These are phyloP conservation scores for Xylaria sp. DNA, from an alignment of 2,329 filamentous ascomycete species.

Conservation along the genomic window DNA sequence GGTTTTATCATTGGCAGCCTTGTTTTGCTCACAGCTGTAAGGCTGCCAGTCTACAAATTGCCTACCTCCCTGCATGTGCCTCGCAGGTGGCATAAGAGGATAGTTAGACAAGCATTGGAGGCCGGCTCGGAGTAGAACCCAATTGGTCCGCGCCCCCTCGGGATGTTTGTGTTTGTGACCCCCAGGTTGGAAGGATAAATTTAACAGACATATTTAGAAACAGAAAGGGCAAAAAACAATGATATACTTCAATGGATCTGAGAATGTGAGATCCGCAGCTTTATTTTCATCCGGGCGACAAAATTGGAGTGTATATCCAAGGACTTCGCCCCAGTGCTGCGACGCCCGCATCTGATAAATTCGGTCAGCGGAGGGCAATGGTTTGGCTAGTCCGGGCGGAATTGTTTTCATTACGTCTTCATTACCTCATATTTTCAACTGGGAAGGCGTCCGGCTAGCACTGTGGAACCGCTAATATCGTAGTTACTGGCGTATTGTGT, in stretches of 20 bases:
- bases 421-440: slow-evolving; percentile 44
- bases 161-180: neutral
- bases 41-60: slow-evolving; percentile 1
- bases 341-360: slow-evolving; percentile 28
- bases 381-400: neutral
- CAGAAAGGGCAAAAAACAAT: neutral
- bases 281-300: neutral
- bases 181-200: too few species aligned
- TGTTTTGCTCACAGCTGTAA: neutral
- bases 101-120: neutral
- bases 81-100: neutral
- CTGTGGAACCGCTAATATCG: slow-evolving; percentile 19
- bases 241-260: neutral
- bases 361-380: slow-evolving; percentile 21
- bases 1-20: slow-evolving; percentile 26
- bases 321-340: neutral
- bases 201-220: neutral
- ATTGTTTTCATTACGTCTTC: slow-evolving; percentile 49
- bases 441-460: slow-evolving; percentile 14
- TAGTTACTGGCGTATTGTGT: neutral
- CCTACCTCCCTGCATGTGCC: neutral
- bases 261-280: neutral
- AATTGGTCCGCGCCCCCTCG: neutral
- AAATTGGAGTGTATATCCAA: neutral
- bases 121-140: neutral